Base-by-base conservation (phyloP, 1,139 yeast species). In the Saccharomyces hybrid region DNA sequence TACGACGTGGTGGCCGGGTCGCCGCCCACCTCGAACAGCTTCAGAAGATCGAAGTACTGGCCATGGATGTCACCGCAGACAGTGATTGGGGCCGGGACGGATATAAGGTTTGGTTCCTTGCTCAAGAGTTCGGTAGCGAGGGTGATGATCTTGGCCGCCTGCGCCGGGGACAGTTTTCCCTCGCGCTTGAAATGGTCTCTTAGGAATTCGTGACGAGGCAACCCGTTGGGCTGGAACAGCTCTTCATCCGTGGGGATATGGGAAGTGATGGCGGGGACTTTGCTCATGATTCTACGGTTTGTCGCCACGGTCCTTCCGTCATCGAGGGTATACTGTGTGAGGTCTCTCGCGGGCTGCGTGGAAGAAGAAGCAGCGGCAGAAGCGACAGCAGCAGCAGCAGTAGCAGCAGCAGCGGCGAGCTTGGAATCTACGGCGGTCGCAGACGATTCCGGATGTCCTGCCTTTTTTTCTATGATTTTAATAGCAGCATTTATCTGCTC, bases 61-160 rank as follows among this genome's bases (percentile, higher is more conserved):
- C 99, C 99, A 71, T 93, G 99, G 29, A 93, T 80, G 71, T 93
- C 99, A 53, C 99, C 98, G 74, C 98, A 91, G 1, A 93, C 90
- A 1, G 97, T 91, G 3, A 93, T 89, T 0, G 99, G 99, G 0
- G 97, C 96, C 2, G 91, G 91, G 1, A 93, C 87, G 31, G 79
- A 79, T 55, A 93, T 74, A 64, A 93, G 70, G 62, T 88, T 93
- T 3, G 96, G 95, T 66, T 93, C 98, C 50, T 73, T 69, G 34
- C 78, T 71, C 59, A 93, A 75, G n/a, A 84, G 71, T 48, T 76
- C 77, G 0, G 91, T 83, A n/a, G 95, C 95, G 68, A 77, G 78
- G 34, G 74, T 69, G 54, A 93, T 70, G 54, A 93, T 90, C 54
- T 76, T 76, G 49, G 84, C 67, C 0, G 90, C 91, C 67, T 93